Evolutionary conservation across 1,284 basidiomycete species (phyloP).

Genomic region (Trametes versicolor): DNA sequence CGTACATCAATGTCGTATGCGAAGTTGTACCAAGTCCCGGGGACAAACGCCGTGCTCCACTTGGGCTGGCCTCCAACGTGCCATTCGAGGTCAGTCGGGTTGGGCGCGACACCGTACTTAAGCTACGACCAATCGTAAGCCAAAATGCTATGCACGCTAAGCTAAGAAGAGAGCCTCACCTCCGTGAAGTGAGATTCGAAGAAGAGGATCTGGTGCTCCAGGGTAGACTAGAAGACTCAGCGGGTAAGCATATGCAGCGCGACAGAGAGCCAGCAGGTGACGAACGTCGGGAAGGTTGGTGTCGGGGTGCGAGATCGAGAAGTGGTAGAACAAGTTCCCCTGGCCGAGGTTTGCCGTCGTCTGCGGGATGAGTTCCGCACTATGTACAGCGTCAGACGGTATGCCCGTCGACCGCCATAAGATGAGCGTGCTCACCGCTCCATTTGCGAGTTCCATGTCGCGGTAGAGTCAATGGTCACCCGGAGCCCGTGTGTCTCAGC

Average conservation of each 20-base stretch:
- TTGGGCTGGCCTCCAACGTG: constrained; percentile 57
- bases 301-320: constrained; percentile 59
- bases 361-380: constrained; percentile 67
- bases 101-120: constrained; percentile 65
- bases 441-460: constrained; percentile 63
- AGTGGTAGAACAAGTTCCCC: constrained; percentile 73
- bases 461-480: constrained; percentile 61
- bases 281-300: constrained; percentile 64
- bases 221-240: constrained; percentile 47
- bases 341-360: constrained; percentile 64
- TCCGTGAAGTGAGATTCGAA: constrained; percentile 76
- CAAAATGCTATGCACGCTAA: background rate
- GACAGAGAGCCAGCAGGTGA: constrained; percentile 2
- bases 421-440: constrained; percentile 34
- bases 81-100: constrained; percentile 61
- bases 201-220: constrained; percentile 69
- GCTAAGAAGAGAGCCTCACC: constrained; percentile 40
- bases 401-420: too few species aligned
- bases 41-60: constrained; percentile 61
- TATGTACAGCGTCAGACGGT: constrained; percentile 40
- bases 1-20: constrained; percentile 68
- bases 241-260: background rate
- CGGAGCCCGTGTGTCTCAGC: constrained; percentile 63
- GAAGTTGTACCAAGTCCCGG: constrained; percentile 72
- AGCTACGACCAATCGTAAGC: constrained; percentile 45